Evolutionary conservation across 2,329 filamentous ascomycete genomes (phyloP).

Genomic region (Colletotrichum tropicale): DNA sequence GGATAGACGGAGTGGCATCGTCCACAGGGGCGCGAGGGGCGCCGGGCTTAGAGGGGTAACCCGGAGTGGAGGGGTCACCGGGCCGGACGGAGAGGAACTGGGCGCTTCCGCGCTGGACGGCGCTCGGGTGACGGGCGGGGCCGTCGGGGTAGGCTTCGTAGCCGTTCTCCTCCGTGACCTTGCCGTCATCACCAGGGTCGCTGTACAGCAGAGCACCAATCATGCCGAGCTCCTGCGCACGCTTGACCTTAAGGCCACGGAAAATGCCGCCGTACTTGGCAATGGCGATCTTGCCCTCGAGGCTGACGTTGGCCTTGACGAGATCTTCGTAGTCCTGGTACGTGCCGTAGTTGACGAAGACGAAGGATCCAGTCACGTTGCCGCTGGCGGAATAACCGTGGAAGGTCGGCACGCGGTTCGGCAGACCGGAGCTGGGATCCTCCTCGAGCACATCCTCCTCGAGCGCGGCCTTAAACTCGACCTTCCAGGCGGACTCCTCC

Average conservation of each 20-base stretch:
- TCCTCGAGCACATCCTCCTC: conserved; percentile 85
- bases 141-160: conserved; percentile 82
- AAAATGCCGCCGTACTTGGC: conserved; percentile 87
- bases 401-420: conserved; percentile 83
- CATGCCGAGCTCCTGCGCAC: conserved; percentile 89
- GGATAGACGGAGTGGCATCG: conserved; percentile 78
- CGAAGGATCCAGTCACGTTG: conserved; percentile 86
- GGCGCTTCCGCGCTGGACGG: conserved; percentile 87
- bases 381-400: conserved; percentile 94
- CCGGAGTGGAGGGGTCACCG: conserved; percentile 85
- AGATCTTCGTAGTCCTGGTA: conserved; percentile 87
- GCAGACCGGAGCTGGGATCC: conserved; percentile 76
- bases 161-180: conserved; percentile 81
- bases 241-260: conserved; percentile 89
- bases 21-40: conserved; percentile 75
- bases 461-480: conserved; percentile 80
- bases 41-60: conserved; percentile 92
- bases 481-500: conserved; percentile 49
- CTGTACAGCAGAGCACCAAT: conserved; percentile 84
- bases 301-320: conserved; percentile 71
- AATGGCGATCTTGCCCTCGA: conserved; percentile 86
- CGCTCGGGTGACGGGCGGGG: conserved; percentile 84
- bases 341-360: conserved; percentile 92
- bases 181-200: conserved; percentile 88
- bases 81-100: conserved; percentile 76